Conservation (phyloP, 805 yeast genomes). For the Ogataea dorogensis region DNA sequence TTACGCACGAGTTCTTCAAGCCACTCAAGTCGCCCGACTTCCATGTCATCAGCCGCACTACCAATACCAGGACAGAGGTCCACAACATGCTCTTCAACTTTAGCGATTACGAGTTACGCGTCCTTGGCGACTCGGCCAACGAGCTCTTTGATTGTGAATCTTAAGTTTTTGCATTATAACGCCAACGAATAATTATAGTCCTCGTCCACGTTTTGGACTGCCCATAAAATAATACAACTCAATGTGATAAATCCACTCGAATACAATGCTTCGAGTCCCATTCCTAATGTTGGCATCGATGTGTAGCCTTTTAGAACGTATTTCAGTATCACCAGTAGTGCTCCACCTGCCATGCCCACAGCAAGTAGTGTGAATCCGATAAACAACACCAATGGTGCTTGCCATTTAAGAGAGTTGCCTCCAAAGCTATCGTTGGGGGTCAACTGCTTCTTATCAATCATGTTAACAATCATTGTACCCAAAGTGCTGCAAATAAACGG, state of each 20-base stretch:
- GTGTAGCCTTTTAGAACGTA: conserved; percentile 73
- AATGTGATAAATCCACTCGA: conserved; percentile 78
- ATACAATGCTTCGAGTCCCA: conserved; percentile 89
- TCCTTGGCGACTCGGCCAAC: conserved; percentile 28
- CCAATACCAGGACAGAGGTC: conserved; percentile 36
- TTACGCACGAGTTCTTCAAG: conserved; percentile 87
- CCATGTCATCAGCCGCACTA: conserved; percentile 33
- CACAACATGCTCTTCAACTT: conserved; percentile 60
- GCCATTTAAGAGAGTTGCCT: conserved; percentile 70
- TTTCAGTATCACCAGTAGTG: conserved; percentile 57
- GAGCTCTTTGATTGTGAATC: conserved; percentile 25
- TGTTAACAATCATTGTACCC: conserved; percentile 82
- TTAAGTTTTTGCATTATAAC: conserved; percentile 19
- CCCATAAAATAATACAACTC: conserved; percentile 88
- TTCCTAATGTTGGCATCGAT: conserved; percentile 82
- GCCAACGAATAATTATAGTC: conserved; percentile 93
- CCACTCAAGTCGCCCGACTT: conserved; percentile 65
- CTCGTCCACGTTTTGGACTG: conserved; percentile 93
- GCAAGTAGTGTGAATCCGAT: conserved; percentile 91
- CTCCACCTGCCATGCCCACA: conserved; percentile 11
- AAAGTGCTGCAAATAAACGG: conserved; percentile 85
- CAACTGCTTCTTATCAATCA: conserved; percentile 61
- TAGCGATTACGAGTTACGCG: conserved; percentile 56
- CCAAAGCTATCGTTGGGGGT: conserved; percentile 32
- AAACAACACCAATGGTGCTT: conserved; percentile 86